phyloP scores from a whole-genome alignment of 345 rosid species.

The Erysimum cheiranthoides region DNA sequence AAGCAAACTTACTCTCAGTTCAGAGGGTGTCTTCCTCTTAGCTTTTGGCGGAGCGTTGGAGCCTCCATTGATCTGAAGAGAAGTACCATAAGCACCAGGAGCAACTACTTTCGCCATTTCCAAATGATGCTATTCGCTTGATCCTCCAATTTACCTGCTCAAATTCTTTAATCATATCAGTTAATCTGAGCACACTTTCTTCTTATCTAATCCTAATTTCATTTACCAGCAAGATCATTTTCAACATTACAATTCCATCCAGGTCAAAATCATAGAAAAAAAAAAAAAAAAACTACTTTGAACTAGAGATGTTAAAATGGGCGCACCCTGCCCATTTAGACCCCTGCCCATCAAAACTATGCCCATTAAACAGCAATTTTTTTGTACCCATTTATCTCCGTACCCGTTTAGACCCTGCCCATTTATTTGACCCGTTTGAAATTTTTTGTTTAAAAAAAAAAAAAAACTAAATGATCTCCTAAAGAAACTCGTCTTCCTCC shows the following conservation, averaged over 20 bases:
- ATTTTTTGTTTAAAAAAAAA: no score
- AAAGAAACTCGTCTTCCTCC: no score
- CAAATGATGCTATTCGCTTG: constrained; percentile 12
- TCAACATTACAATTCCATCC: background rate
- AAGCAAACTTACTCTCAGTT: constrained; percentile 67
- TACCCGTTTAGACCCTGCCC: no score
- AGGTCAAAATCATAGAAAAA: background rate
- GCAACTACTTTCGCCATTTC: constrained; percentile 76
- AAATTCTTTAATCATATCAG: background rate
- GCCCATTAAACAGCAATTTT: no score
- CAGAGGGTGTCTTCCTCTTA: constrained; percentile 86
- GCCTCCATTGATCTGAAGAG: constrained; percentile 58
- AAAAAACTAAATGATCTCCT: no score
- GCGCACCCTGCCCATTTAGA: no score
- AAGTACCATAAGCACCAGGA: constrained; percentile 53
- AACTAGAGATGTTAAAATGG: no score
- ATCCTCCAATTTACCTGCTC: constrained; percentile 34
- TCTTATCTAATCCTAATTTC: background rate
- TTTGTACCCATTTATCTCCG: no score
- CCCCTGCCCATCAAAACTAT: no score
- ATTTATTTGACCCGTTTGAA: no score
- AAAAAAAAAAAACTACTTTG: background rate
- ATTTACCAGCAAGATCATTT: background rate
- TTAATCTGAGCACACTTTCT: background rate
- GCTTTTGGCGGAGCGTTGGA: constrained; percentile 49